Conservation (phyloP, 2,329 filamentous ascomycete species). For the Epicoccum sorghinum region DNA sequence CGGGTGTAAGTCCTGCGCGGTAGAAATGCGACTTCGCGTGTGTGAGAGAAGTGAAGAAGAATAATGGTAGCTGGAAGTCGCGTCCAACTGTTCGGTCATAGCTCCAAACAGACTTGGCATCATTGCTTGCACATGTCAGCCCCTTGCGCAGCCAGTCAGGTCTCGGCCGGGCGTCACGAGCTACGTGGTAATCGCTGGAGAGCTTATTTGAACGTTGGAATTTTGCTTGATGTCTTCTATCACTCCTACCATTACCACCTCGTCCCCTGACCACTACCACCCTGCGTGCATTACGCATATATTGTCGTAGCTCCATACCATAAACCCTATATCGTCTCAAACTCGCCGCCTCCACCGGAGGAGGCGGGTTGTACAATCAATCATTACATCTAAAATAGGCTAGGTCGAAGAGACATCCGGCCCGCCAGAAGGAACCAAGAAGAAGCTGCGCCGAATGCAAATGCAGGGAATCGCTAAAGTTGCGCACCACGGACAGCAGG, state of each 20-base stretch:
- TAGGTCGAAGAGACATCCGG: constrained; percentile 19
- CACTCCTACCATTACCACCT: constrained; percentile 15
- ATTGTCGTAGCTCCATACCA: constrained; percentile 9
- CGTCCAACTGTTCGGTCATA: constrained; percentile 15
- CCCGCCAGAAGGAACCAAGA: constrained; percentile 26
- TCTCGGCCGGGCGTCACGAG: not conserved
- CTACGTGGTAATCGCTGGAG: constrained; percentile 1
- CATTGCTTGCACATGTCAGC: constrained; percentile 11
- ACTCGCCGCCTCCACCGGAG: constrained; percentile 13
- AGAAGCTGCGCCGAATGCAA: constrained; percentile 27
- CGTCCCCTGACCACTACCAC: constrained; percentile 16
- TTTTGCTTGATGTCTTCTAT: constrained; percentile 10
- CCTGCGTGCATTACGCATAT: constrained; percentile 13
- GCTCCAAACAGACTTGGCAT: constrained; percentile 14
- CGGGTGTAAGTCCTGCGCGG: not conserved
- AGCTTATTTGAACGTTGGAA: constrained; percentile 15
- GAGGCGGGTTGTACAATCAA: constrained; percentile 34
- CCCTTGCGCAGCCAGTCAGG: not conserved
- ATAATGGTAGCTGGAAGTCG: not conserved
- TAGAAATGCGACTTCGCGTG: not conserved
- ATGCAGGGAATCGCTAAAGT: constrained; percentile 34
- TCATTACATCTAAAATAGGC: constrained; percentile 37
- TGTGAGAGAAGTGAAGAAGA: not conserved
- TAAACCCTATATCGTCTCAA: constrained; percentile 23
- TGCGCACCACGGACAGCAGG: constrained; percentile 24